Conservation (phyloP, 371 early-diverging fungal genomes). For the Mortierella sp. region DNA sequence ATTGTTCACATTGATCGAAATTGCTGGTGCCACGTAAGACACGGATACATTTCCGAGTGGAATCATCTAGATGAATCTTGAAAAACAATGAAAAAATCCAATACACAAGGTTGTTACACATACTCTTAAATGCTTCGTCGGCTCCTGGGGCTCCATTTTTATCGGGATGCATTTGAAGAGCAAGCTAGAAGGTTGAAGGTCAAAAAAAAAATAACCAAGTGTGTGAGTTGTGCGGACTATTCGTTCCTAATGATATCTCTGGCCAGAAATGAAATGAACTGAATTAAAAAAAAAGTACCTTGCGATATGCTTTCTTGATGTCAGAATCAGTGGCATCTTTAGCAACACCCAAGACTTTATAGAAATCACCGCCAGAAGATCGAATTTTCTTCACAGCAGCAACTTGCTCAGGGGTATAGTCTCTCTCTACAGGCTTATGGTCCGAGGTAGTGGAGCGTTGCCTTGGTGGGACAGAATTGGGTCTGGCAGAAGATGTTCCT, state of each 20-base stretch:
- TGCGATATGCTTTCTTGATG: constrained; percentile 97
- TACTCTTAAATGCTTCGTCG: constrained; percentile 96
- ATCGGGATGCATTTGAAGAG: constrained; percentile 97
- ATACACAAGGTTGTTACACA: constrained; percentile 70
- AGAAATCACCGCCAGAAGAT: constrained; percentile 85
- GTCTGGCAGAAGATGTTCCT: constrained; percentile 10
- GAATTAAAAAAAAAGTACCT: constrained; percentile 71
- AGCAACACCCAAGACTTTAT: constrained; percentile 88
- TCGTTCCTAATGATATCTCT: too few relatives aligned
- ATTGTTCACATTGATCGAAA: too few relatives aligned
- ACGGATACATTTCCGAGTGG: constrained; percentile 14
- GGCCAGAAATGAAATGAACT: too few relatives aligned
- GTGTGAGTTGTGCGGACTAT: too few relatives aligned
- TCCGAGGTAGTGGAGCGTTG: constrained; percentile 28
- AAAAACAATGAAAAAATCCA: constrained; percentile 95
- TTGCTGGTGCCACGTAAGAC: constrained; percentile 24
- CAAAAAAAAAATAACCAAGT: too few relatives aligned
- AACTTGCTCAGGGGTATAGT: constrained; percentile 85
- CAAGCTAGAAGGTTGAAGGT: constrained; percentile 67
- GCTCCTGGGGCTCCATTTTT: constrained; percentile 97
- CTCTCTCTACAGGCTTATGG: constrained; percentile 61
- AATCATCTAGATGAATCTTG: constrained; percentile 65
- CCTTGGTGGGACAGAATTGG: constrained; percentile 24
- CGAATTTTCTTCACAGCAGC: constrained; percentile 84
- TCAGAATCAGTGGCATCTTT: constrained; percentile 87